Base-by-base conservation (phyloP, 257 asterid species). In the Nicotiana benthamiana region DNA sequence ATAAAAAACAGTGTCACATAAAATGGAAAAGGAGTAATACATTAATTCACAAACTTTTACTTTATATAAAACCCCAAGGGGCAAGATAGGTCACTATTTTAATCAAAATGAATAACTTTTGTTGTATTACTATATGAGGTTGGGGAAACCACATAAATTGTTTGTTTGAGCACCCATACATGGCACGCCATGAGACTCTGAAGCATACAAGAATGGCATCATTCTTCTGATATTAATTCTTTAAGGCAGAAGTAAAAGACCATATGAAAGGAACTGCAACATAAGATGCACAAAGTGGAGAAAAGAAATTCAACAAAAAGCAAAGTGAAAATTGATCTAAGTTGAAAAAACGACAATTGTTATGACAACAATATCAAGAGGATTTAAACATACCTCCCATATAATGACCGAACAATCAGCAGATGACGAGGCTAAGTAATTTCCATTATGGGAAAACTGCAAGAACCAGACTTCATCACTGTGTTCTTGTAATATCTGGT, bases 401-500 rank as follows among this genome's bases (percentile, higher is more conserved):
- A 94, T 84, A 83, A 93, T 89, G 74, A 87, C 94, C 17, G 89
- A 83, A 83, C 76, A 75, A 83, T 92, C 93, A 59, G 85, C 87
- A 77, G 97, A 90, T 36, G 97, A 90, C 18, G 97, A 93, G 40
- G 97, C 98, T 87, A 94, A 85, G 86, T 90, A 94, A 85, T 89
- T 90, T 62, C 98, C 98, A 85, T 86, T 85, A 82, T 92, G 92
- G 79, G 98, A 91, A 86, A 94, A 94, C 82, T 91, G 91, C 93
- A 94, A 85, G 86, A 86, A 87, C 98, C 97, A 92, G 80, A 94
- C 90, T 88, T 94, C 98, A 81, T 86, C 90, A 9, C 52, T 75
- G 84, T 94, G 98, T 62, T 87, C 98, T 52, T 68, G 81, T 76
- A 92, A 80, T 86, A 91, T 86, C 96, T 93, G 92, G 61, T 48